Conservation (phyloP, 2,329 filamentous ascomycete species). For the Lachnellula subtilissima region DNA sequence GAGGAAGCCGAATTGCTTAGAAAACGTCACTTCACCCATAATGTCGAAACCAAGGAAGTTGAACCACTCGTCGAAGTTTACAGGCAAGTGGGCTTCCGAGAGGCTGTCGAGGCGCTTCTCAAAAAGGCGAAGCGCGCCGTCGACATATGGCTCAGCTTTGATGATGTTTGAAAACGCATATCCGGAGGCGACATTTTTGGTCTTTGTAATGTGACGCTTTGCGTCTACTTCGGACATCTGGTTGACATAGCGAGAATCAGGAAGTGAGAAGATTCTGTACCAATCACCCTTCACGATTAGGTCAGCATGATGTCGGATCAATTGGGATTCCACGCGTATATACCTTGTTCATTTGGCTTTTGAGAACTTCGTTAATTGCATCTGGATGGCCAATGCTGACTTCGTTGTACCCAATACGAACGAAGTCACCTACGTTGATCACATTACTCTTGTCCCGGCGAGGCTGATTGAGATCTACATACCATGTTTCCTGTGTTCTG, state of each 20-base stretch:
- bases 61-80: conserved; percentile 39
- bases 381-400: conserved; percentile 39
- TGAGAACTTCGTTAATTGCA: conserved; percentile 36
- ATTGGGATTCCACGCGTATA: not conserved
- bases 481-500: conserved; percentile 37
- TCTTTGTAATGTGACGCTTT: conserved; percentile 32
- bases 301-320: not conserved
- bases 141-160: conserved; percentile 26
- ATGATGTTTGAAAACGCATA: conserved; percentile 31
- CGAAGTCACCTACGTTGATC: conserved; percentile 32
- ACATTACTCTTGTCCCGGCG: not conserved
- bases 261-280: conserved; percentile 35
- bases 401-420: conserved; percentile 41
- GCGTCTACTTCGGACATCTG: conserved; percentile 37
- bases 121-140: conserved; percentile 29
- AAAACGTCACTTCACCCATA: conserved; percentile 34
- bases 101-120: conserved; percentile 27
- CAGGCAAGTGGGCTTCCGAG: conserved; percentile 15
- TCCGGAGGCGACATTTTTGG: conserved; percentile 32
- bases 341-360: conserved; percentile 33
- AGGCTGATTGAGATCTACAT: not conserved
- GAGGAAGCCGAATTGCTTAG: conserved; percentile 33
- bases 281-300: conserved; percentile 24
- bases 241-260: conserved; percentile 38
- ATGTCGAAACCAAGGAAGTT: conserved; percentile 36